A percentile compares a stretch with the other conserved stretches of the same genome.
These are phyloP conservation scores for Aspergillus fischeri DNA, from an alignment of 2,329 filamentous ascomycete species.

Conservation along the genomic window DNA sequence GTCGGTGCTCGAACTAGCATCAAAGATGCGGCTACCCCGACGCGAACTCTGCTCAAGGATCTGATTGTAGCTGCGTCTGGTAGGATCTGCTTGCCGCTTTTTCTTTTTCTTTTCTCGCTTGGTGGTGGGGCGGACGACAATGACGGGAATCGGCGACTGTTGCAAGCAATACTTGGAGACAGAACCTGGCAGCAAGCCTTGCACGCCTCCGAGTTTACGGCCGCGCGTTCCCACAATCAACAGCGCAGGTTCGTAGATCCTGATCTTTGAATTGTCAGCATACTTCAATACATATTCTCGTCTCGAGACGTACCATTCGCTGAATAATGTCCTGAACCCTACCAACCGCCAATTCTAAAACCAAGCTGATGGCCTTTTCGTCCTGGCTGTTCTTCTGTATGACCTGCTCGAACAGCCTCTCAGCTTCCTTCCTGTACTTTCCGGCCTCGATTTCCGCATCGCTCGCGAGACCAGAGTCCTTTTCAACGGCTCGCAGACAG, in stretches of 20 bases:
- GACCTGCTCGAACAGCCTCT: slow-evolving; percentile 68
- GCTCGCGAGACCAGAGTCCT: slow-evolving; percentile 66
- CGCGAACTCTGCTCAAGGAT: slow-evolving; percentile 65
- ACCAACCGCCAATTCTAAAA: slow-evolving; percentile 82
- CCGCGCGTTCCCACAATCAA: slow-evolving; percentile 86
- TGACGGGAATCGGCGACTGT: slow-evolving; percentile 87
- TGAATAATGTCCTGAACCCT: slow-evolving; percentile 90
- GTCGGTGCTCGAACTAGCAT: slow-evolving; percentile 44
- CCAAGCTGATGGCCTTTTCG: slow-evolving; percentile 72
- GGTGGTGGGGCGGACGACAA: slow-evolving; percentile 81
- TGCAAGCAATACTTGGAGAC: slow-evolving; percentile 94
- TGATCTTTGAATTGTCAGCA: slow-evolving; percentile 56
- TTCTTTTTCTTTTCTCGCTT: slow-evolving; percentile 87
- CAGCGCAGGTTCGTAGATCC: slow-evolving; percentile 86
- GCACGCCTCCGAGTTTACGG: slow-evolving; percentile 77
- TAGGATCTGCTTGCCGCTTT: slow-evolving; percentile 74
- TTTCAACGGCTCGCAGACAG: slow-evolving; percentile 82
- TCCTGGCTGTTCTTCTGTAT: slow-evolving; percentile 76
- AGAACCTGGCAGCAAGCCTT: slow-evolving; percentile 79
- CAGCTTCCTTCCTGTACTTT: slow-evolving; percentile 71
- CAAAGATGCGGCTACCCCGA: slow-evolving; percentile 50
- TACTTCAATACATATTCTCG: slow-evolving; percentile 8
- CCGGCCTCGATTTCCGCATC: slow-evolving; percentile 60
- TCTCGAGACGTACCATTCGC: slow-evolving; percentile 63
- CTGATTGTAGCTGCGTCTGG: slow-evolving; percentile 69